These are phyloP conservation scores for Glycine latifolia DNA, from an alignment of 306 rosid species.

Conservation along the genomic window DNA sequence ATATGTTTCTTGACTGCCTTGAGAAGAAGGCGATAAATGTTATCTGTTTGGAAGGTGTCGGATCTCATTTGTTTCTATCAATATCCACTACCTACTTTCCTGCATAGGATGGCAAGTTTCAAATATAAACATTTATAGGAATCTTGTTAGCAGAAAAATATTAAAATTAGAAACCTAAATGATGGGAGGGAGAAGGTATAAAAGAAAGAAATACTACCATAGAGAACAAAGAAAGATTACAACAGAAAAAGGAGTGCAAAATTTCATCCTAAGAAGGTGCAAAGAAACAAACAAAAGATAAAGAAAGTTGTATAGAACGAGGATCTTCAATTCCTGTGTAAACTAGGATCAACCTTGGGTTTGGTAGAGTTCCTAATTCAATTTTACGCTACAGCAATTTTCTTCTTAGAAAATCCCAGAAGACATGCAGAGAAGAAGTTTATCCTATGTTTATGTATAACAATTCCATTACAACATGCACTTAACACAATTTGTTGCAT, in stretches of 20 bases:
- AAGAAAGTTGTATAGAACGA: background rate
- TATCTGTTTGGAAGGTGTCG: constrained; percentile 64
- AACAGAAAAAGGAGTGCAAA: background rate
- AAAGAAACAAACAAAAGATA: background rate
- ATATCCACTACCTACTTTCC: constrained; percentile 44
- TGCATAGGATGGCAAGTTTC: constrained; percentile 37
- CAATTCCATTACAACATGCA: background rate
- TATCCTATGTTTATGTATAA: background rate
- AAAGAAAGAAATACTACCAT: background rate
- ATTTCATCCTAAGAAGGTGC: background rate
- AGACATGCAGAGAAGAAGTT: background rate
- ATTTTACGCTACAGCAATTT: background rate
- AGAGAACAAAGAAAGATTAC: constrained; percentile 7
- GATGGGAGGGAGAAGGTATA: background rate
- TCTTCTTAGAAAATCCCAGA: background rate
- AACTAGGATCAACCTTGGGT: background rate
- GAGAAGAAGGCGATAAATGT: constrained; percentile 78
- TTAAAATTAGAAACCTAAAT: background rate
- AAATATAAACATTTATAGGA: background rate
- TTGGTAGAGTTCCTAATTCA: constrained; percentile 19
- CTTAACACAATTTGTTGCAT: background rate
- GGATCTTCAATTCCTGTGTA: constrained; percentile 12
- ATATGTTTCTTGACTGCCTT: constrained; percentile 77
- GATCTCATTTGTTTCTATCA: constrained; percentile 61
- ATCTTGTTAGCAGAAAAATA: background rate